Evolutionary conservation across 2,329 filamentous ascomycete genomes (phyloP).

Genomic region (Raffaelea deltoideospora): DNA sequence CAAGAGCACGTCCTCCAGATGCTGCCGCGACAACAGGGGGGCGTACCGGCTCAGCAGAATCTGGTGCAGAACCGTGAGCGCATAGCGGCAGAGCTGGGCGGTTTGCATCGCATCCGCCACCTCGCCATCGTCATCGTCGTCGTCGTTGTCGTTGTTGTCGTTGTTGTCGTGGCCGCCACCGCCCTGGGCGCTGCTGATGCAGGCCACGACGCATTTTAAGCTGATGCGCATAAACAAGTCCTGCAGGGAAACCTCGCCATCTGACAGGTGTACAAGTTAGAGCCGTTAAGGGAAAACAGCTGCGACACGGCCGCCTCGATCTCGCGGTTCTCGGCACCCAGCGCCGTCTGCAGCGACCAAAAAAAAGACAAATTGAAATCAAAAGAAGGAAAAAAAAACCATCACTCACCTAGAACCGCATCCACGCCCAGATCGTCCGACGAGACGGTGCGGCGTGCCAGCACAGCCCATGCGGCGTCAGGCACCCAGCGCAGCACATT

Average conservation of each 20-base stretch:
- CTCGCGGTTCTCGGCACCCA: slow-evolving; percentile 52
- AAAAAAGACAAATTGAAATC: too few relatives aligned
- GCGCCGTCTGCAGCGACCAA: slow-evolving; percentile 67
- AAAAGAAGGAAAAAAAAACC: too few relatives aligned
- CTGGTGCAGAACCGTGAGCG: slow-evolving; percentile 54
- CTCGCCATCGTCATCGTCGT: too few relatives aligned
- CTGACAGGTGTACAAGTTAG: slow-evolving; percentile 18
- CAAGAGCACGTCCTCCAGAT: slow-evolving; percentile 57
- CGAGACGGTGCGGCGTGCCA: slow-evolving; percentile 46
- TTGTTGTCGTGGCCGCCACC: too few relatives aligned
- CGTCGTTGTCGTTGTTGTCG: too few relatives aligned
- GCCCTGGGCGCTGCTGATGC: too few relatives aligned
- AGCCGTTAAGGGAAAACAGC: too few relatives aligned
- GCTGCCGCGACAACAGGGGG: slow-evolving; percentile 40
- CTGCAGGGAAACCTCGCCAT: slow-evolving; percentile 46
- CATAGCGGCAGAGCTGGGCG: slow-evolving; percentile 54
- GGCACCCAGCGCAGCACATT: slow-evolving; percentile 57
- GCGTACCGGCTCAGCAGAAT: slow-evolving; percentile 52
- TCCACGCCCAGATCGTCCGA: slow-evolving; percentile 29
- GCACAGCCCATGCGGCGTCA: slow-evolving; percentile 52
- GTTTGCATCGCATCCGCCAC: too few relatives aligned
- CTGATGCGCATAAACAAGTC: slow-evolving; percentile 54
- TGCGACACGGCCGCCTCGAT: slow-evolving; percentile 66
- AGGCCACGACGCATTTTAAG: slow-evolving; percentile 45
- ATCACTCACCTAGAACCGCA: slow-evolving; percentile 40